Percentiles rank a stretch among this genome's conserved stretches.
phyloP scores from a whole-genome alignment of 2,329 filamentous ascomycete genomes.

The Sporothrix humicola region DNA sequence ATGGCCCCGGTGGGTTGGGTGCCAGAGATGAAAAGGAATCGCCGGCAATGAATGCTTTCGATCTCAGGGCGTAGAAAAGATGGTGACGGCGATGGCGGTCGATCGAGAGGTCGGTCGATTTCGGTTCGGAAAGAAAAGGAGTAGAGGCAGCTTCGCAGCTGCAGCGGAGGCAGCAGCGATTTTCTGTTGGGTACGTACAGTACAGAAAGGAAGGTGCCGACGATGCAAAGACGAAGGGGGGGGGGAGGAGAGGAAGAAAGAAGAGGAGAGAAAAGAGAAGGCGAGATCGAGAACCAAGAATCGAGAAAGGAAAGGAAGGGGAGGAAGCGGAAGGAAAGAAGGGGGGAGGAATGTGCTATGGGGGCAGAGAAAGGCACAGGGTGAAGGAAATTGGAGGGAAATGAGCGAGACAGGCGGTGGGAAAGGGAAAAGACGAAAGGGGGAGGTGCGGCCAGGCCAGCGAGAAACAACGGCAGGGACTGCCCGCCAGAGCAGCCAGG shows the following conservation, averaged over 20 bases:
- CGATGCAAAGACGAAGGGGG: background rate
- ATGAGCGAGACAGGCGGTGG: conserved; percentile 30
- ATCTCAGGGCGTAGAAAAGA: conserved; percentile 3
- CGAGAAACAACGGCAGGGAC: background rate
- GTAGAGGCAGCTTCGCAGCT: conserved; percentile 25
- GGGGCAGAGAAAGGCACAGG: conserved; percentile 26
- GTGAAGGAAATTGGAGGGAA: conserved; percentile 31
- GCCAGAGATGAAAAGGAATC: background rate
- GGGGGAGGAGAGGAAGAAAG: conserved; percentile 2
- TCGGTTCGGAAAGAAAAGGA: conserved; percentile 13
- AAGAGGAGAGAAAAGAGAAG: background rate
- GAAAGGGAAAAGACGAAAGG: conserved; percentile 22
- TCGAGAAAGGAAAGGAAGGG: conserved; percentile 10
- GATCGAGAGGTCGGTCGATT: conserved; percentile 11
- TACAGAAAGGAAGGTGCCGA: conserved; percentile 14
- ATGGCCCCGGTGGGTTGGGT: conserved; percentile 9
- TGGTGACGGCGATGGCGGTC: background rate
- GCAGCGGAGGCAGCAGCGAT: conserved; percentile 26
- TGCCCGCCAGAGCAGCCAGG: background rate
- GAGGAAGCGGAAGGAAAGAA: conserved; percentile 27
- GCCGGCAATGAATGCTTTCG: conserved; percentile 13
- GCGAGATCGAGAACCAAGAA: conserved; percentile 14
- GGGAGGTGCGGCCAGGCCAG: background rate
- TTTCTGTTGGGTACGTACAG: background rate
- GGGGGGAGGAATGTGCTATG: conserved; percentile 13